Conservation (phyloP, 306 rosid genomes). For the Acmispon strigosus region DNA sequence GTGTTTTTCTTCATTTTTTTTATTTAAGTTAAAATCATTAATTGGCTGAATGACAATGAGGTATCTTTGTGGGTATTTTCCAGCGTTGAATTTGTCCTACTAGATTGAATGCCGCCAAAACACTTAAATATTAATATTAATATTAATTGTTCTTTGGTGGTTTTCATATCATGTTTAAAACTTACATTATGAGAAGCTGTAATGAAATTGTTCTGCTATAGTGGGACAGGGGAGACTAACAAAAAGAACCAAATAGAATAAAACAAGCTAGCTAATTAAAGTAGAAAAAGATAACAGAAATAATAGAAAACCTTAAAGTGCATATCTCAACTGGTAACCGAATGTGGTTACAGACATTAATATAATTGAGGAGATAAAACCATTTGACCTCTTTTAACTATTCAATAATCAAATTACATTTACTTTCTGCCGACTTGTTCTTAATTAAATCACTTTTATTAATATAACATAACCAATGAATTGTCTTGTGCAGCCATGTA, state of each 20-base stretch:
- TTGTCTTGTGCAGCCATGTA: conserved; percentile 48
- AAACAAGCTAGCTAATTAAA: not conserved
- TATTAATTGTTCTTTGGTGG: not conserved
- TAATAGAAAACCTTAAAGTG: not conserved
- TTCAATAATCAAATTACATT: conserved; percentile 4
- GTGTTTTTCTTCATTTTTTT: not conserved
- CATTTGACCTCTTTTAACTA: conserved; percentile 27
- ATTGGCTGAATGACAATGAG: not conserved
- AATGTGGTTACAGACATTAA: not conserved
- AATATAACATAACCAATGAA: not conserved
- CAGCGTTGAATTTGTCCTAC: conserved; percentile 45
- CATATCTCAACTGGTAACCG: not conserved
- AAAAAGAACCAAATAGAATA: conserved; percentile 10
- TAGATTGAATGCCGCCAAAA: conserved; percentile 29
- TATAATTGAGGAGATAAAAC: conserved; percentile 9
- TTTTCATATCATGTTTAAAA: not conserved
- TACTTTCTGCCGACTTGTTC: conserved; percentile 6
- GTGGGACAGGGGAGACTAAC: not conserved
- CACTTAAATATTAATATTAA: conserved; percentile 7
- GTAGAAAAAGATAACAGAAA: not conserved
- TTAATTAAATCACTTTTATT: not conserved
- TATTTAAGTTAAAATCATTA: not conserved
- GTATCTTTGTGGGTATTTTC: conserved; percentile 17
- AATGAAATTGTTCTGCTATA: conserved; percentile 1
- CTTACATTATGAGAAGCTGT: not conserved